Evolutionary conservation across 1,284 basidiomycete species (phyloP), one percentile per base, ranked within the genome.

Genomic region (Ustilago vetiveriae): DNA sequence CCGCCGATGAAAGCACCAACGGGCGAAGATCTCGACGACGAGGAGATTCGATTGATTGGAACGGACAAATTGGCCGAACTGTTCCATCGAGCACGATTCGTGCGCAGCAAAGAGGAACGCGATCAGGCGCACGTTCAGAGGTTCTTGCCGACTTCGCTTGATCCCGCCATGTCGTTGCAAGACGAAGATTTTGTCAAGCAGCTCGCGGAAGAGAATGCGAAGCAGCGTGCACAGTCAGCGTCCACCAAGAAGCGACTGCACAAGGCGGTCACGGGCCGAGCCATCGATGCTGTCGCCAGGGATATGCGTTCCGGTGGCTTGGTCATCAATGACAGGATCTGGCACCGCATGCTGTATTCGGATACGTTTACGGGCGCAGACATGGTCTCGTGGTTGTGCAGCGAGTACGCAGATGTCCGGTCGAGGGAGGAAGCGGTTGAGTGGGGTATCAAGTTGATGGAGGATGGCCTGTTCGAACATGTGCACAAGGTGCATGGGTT

Each of bases 21-120:
- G 40, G 78, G 80, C 30, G 82, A 81, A 50, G 58, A 66, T 26
- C 56, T 82, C 29, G 88, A 90, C 72, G 90, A 92, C 29, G 91
- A 94, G 80, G 94, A 98, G 83, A 88, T 90, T 16, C 88, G 92
- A 21, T 86, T 97, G 30, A 84, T 92, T 17, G 95, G 94, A 1
- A 94, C 94, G 45, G 91, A 94, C 81, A 93, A 92, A 77, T 87
- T 97, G 2, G 90, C 92, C 1, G 92, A 96, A 74, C 86, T 91
- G 49, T 92, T 96, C 81, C 71, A 72, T 22, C 64, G 76, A 9
- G 77, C 76, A 3, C 48, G 76, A 19, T 75, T 62, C 36, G 43
- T 55, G 2, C 37, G 65, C 7, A 72, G 53, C 32, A 54, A 53
- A 27, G 62, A 71, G 33, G 56, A 67, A 27, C 55, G 56, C 9